Conservation (phyloP, 495 filamentous ascomycete species). For the Xylaria sp. region DNA sequence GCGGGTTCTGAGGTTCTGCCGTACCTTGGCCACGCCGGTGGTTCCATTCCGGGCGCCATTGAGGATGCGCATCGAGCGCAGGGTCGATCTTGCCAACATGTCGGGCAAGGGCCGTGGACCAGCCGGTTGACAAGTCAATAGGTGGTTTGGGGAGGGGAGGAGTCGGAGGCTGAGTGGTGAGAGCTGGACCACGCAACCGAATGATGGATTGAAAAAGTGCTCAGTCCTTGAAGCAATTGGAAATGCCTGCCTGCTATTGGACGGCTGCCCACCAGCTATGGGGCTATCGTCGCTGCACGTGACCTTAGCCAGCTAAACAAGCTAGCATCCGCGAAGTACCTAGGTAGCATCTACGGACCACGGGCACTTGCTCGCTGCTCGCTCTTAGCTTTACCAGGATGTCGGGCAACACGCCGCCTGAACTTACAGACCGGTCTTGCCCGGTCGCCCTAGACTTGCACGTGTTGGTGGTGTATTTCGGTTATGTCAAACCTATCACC, state of each 20-base stretch:
- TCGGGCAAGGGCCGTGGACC: slow-evolving; percentile 51
- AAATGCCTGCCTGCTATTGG: slow-evolving; percentile 42
- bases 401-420: neutral
- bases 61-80: slow-evolving; percentile 80
- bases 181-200: slow-evolving; percentile 32
- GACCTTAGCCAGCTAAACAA: slow-evolving; percentile 6
- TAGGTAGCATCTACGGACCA: neutral
- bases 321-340: neutral
- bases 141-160: slow-evolving; percentile 41
- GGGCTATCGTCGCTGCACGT: slow-evolving; percentile 12
- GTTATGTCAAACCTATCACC: neutral
- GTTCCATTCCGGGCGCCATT: slow-evolving; percentile 71
- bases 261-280: slow-evolving; percentile 15
- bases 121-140: slow-evolving; percentile 44
- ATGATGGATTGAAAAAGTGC: slow-evolving; percentile 45
- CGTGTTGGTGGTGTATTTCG: too few species aligned
- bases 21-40: slow-evolving; percentile 66
- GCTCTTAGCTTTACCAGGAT: neutral
- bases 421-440: slow-evolving; percentile 12
- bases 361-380: neutral
- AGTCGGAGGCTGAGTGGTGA: slow-evolving; percentile 36
- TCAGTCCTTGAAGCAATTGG: slow-evolving; percentile 46
- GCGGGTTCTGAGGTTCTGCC: slow-evolving; percentile 33
- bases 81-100: slow-evolving; percentile 87
- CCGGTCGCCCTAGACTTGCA: neutral